Evolutionary conservation across 2,329 filamentous ascomycete species (phyloP).

Genomic region (Fusarium sp.): DNA sequence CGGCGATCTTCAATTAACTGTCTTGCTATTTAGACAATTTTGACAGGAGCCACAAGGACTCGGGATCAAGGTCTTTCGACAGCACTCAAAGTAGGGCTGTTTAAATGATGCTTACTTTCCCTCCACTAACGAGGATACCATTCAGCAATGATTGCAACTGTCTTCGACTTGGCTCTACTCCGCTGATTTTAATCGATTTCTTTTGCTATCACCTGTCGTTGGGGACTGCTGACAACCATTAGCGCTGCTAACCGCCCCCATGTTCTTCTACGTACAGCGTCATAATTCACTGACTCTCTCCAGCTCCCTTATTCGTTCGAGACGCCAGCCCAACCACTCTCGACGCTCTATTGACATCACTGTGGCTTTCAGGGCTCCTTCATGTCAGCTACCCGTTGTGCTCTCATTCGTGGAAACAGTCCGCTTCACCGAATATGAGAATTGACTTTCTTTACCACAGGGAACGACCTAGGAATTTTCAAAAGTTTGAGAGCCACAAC

Average conservation of each 20-base stretch:
- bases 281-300: constrained; percentile 29
- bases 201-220: neutral
- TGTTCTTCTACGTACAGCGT: constrained; percentile 11
- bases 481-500: constrained; percentile 4
- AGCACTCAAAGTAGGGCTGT: constrained; percentile 16
- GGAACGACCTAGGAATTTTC: constrained; percentile 5
- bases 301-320: constrained; percentile 38
- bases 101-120: constrained; percentile 8
- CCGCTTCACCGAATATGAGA: constrained; percentile 23
- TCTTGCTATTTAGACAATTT: constrained; percentile 17
- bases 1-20: constrained; percentile 36
- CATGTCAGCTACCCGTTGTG: constrained; percentile 11
- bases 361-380: constrained; percentile 29
- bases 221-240: neutral
- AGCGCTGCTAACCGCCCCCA: constrained; percentile 15
- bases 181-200: neutral
- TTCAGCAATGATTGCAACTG: neutral
- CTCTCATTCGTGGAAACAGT: constrained; percentile 31
- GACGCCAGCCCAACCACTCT: constrained; percentile 35
- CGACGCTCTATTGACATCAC: constrained; percentile 44
- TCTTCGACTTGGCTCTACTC: neutral
- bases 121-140: constrained; percentile 1
- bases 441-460: constrained; percentile 15
- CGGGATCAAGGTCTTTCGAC: constrained; percentile 8
- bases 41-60: constrained; percentile 20